Evolutionary conservation across 805 yeast species (phyloP), one percentile per base, ranked within the genome.

Genomic region (Candida taoyuanica): DNA sequence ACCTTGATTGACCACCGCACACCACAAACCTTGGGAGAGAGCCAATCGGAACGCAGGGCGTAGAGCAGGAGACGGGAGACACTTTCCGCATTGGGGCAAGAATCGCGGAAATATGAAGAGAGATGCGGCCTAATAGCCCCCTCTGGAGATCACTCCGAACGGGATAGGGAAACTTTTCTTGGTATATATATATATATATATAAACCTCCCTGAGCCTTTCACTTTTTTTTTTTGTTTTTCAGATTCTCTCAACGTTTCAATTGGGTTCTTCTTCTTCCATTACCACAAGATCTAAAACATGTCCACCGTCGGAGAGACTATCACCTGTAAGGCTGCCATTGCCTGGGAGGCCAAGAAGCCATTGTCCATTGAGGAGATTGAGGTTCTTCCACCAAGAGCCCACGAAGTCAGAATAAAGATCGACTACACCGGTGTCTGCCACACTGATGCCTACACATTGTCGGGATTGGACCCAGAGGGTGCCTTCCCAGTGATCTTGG

Each of bases 401-500:
- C 97, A 93, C 60, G 99, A 93, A 68, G 98, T 93, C 33, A 83
- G 99, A 64, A 85, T 93, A 62, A 84, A 87, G 65, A 67, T 93
- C 41, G 71, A 71, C 36, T 74, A 84, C 68, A 85, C 97, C 21
- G 98, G 97, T 61, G 96, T 93, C 28, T 93, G 99, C 65, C 98
- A 93, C 70, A 93, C 99, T 25, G 99, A 93, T 62, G 97, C 97
- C 28, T 93, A 83, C 72, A 91, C 98, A 9, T 73, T 93, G 50
- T 81, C 95, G 34, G 99, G 98, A 43, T 74, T 70, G 40, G 99
- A 93, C 64, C 93, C 98, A 39, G 98, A 93, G 68, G 98, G 98
- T 54, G 85, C 82, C 12, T 88, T 88, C 76, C 98, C 98, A 14
- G 82, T 80, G 15, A 68, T 93, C 44, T 73, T 94, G 55, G 99